A percentile compares a stretch with the other conserved stretches of the same genome.
Evolutionary conservation across 1,139 yeast species (phyloP).

Genomic region (Pneumocystis murina): DNA sequence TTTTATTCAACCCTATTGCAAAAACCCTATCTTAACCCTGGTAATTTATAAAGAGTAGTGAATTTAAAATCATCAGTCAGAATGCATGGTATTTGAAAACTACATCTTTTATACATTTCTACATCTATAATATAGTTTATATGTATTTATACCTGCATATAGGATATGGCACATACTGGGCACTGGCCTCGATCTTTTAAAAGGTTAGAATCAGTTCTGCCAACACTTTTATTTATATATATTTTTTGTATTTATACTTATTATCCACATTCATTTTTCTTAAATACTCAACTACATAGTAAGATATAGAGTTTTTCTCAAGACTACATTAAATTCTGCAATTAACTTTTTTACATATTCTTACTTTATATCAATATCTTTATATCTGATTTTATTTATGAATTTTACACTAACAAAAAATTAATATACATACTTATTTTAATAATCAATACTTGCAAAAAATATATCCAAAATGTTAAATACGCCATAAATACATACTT

Average conservation of each 20-base stretch:
- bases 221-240: neutral
- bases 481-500: neutral
- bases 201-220: neutral
- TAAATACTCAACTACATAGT: neutral
- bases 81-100: neutral
- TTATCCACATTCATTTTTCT: neutral
- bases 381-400: neutral
- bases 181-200: neutral
- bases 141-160: neutral
- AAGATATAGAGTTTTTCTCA: neutral
- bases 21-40: neutral
- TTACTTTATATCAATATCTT: neutral
- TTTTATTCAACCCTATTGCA: neutral
- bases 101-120: neutral
- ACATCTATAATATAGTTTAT: neutral
- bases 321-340: neutral
- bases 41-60: neutral
- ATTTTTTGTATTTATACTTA: neutral
- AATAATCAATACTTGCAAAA: neutral
- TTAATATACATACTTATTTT: neutral
- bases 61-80: neutral
- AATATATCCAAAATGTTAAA: neutral
- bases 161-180: neutral
- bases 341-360: neutral
- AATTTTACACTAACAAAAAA: neutral